Base-by-base conservation (phyloP, 2,329 filamentous ascomycete genomes). In the Curvularia spicifera region DNA sequence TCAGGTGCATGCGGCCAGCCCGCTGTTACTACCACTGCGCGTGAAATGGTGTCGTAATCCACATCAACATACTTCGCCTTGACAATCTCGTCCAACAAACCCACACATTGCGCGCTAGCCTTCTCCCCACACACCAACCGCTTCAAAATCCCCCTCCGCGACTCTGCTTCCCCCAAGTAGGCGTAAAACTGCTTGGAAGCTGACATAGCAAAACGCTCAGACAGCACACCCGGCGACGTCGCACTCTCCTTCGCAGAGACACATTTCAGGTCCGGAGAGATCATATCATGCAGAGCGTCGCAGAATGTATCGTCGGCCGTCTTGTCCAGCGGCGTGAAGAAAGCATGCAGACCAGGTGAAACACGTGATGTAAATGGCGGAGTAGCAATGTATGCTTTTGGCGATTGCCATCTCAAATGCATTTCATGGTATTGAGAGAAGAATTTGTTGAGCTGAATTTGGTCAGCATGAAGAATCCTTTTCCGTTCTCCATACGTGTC, bases 321-420 rank as follows among this genome's bases (percentile, higher is more conserved):
- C 26, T 76, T 72, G 31, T 78, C 44, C 5, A 76, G 74, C 0
- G 90, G 89, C 0, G 89, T 90, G 72, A 89, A 93, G 68, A 90
- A 90, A 26, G 93, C 81, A 79, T 97, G 93, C 22, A 98, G 79
- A 2, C 94, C 94, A 0, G 93, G 88, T 1, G 91, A 87, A 13
- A 93, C 77, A 57, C 90, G 85, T 51, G 92, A 92, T 43, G 85
- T 81, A 69, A 95, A 89, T 1, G 93, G 93, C 39, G 88, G 83
- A 44, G 89, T 79, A 1, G 84, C 80, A 39, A 84, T 79, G 72
- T 88, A 89, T 1, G 82, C 69, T 6, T 71, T 68, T 2, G 86
- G 79, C 13, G 87, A 85, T n/a, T 85, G 83, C 91, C 93, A 97
- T 73, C 90, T 86, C 57, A 97, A 80, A 75, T 94, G 90, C 42